Base-by-base conservation (phyloP, 2,329 filamentous ascomycete species). In the Penicillium glabrum region DNA sequence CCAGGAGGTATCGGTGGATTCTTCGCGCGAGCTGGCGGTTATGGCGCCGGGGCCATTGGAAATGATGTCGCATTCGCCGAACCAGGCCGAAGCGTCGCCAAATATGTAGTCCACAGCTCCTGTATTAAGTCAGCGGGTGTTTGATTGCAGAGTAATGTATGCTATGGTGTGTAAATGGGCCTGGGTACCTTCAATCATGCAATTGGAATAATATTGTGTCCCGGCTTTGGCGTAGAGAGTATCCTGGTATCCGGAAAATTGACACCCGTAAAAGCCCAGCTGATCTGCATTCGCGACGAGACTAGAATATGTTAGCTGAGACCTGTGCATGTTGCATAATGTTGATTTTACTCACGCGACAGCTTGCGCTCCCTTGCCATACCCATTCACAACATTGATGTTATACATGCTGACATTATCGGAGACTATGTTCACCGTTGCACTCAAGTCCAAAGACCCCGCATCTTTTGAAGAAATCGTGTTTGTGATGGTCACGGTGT, bases 61-160 rank as follows among this genome's bases (percentile, higher is more conserved):
- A 16, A 69, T 61, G 8, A 75, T 68, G 35, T 69, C 68, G 46
- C 72, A 74, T 54, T 69, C 64, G 9, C 63, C 66, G 37, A 68
- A 66, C 66, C 66, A 70, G 10, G 63, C 66, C 0, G 67, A 69
- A 1, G 62, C 71, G 37, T 67, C 68, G 24, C 72, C 72, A 49
- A 74, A 75, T 27, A 75, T 74, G 51, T 71, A 75, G 58, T 75
- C 72, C 3, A 67, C 65, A 1, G 71, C 69, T 9, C 72, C 71
- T 70, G 21, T 27, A 29, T 5, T 7, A 19, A 3, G 5, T 46
- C 7, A 16, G 9, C 58, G 35, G 49, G 23, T 51, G 51, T 14
- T 4, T 31, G 1, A 21, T 7, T 10, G 11, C 3, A 27, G 11
- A 8, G 19, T 16, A n/a, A 21, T 29, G 8, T 5, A 7, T 44